phyloP scores from a whole-genome alignment of 2,329 filamentous ascomycete genomes.

The Fusarium incarnatum region DNA sequence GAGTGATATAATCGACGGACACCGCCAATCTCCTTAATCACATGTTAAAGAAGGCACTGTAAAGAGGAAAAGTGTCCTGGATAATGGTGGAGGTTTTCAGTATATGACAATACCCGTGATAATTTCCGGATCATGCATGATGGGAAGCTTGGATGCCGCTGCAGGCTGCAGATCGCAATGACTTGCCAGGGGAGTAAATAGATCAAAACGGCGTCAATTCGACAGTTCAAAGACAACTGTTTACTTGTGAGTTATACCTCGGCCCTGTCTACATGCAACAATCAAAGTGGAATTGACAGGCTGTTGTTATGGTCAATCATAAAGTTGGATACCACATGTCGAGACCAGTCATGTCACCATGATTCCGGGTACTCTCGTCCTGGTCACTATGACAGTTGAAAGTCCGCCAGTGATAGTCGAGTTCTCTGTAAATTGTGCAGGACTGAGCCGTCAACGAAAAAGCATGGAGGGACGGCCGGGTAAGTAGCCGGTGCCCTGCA shows the following conservation, averaged over 20 bases:
- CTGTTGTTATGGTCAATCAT: background rate
- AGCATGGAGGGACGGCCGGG: background rate
- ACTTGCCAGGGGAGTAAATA: background rate
- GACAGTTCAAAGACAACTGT: background rate
- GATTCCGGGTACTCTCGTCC: background rate
- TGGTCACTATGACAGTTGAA: background rate
- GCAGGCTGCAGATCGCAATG: constrained; percentile 4
- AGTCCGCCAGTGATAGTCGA: background rate
- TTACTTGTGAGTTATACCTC: background rate
- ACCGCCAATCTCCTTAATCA: background rate
- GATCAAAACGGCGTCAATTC: background rate
- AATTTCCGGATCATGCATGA: constrained; percentile 2
- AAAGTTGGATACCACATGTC: background rate
- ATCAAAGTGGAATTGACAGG: background rate
- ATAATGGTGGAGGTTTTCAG: background rate
- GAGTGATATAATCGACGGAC: background rate
- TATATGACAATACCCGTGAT: background rate
- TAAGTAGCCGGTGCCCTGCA: background rate
- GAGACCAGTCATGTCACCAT: background rate
- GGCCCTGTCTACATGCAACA: background rate
- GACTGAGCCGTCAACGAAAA: background rate
- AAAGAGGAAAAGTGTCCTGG: background rate
- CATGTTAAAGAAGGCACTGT: background rate
- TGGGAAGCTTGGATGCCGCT: background rate
- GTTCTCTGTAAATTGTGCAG: background rate